Conservation (phyloP, 1,139 yeast species). For the Starmera stellimalicola region DNA sequence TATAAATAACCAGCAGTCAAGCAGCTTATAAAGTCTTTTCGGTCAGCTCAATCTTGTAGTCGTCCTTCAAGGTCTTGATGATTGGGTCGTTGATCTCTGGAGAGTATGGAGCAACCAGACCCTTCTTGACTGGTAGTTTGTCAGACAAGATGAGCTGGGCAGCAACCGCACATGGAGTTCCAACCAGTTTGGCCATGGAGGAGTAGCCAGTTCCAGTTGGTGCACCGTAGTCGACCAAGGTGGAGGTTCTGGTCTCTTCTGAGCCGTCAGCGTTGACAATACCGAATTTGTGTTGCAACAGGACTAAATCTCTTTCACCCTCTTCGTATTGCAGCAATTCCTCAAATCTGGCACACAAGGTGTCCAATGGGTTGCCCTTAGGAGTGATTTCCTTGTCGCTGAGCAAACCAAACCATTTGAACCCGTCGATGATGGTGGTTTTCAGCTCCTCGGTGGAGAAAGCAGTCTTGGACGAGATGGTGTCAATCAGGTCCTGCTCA, state of each 20-base stretch:
- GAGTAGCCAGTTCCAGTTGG: constrained; percentile 92
- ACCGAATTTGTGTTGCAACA: constrained; percentile 95
- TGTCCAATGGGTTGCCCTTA: constrained; percentile 91
- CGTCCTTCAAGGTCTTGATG: constrained; percentile 84
- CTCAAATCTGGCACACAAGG: constrained; percentile 93
- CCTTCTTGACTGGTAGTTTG: constrained; percentile 44
- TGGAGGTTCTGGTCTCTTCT: constrained; percentile 86
- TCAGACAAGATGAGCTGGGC: constrained; percentile 75
- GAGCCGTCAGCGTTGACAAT: constrained; percentile 94
- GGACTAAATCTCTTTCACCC: constrained; percentile 92
- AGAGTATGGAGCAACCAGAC: constrained; percentile 88
- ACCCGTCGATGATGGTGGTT: constrained; percentile 78
- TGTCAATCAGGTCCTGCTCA: constrained; percentile 65
- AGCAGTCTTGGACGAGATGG: constrained; percentile 68
- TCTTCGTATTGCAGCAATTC: constrained; percentile 92
- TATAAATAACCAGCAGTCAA: too few species aligned
- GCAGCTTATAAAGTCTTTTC: constrained; percentile 53
- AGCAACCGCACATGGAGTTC: constrained; percentile 98
- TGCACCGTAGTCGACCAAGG: constrained; percentile 89
- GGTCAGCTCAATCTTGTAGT: constrained; percentile 75
- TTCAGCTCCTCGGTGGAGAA: constrained; percentile 79
- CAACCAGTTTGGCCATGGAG: constrained; percentile 97
- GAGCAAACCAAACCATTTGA: constrained; percentile 91
- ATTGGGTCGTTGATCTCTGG: constrained; percentile 86
- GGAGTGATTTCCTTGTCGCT: constrained; percentile 70